phyloP scores from a whole-genome alignment of 208 protist species.

The Acanthamoeba rhysodes region DNA sequence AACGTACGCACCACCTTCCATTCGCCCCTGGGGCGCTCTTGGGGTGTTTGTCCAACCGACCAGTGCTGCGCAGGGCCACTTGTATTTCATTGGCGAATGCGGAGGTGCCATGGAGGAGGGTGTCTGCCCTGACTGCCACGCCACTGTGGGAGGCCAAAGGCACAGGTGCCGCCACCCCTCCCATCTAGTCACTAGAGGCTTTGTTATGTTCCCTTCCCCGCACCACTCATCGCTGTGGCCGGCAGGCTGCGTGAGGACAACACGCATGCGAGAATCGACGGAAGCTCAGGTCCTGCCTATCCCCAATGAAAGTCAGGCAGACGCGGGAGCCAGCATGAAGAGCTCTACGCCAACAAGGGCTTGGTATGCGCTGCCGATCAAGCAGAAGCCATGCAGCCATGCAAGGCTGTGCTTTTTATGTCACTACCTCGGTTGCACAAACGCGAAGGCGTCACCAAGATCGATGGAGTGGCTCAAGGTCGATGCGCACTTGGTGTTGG shows the following conservation, averaged over 20 bases:
- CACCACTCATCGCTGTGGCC: background rate
- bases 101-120: constrained; percentile 85
- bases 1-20: background rate
- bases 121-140: constrained; percentile 84
- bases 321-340: no score
- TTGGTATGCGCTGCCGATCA: no score
- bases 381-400: no score
- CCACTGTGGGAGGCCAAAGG: constrained; percentile 76
- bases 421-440: no score
- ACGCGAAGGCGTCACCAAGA: no score
- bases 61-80: constrained; percentile 76
- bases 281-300: background rate
- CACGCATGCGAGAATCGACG: background rate
- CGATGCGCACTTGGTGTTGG: no score
- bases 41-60: no score
- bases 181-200: background rate
- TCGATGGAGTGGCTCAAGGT: no score
- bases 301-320: no score
- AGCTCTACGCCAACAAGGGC: no score
- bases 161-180: constrained; percentile 33
- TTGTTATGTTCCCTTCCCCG: background rate
- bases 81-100: constrained; percentile 88
- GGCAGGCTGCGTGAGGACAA: background rate
- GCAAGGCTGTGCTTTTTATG: no score
- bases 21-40: no score